Base-by-base conservation (phyloP, 2,329 filamentous ascomycete genomes). In the Colletotrichum cuscutae region DNA sequence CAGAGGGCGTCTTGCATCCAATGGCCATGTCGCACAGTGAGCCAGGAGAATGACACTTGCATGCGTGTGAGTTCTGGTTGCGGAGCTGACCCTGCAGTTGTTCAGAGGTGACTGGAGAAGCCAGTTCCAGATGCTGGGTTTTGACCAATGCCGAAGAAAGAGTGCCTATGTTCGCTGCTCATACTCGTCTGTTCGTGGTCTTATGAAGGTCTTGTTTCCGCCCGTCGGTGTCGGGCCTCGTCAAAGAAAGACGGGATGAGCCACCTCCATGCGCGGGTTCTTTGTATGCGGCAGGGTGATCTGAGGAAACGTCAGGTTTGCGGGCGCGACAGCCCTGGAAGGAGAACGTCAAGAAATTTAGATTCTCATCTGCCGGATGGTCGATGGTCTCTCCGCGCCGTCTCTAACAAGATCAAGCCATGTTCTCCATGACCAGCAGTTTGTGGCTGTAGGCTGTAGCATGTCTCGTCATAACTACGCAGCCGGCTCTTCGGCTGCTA, bases 201-300 rank as follows among this genome's bases (percentile, higher is more conserved):
- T 22, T 37, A 52, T 37, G 53, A 63, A 28, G 68, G 49, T 68
- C 62, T 59, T 15, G 53, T 52, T 64, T 32, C 59, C 58, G 53
- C 52, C 49, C 37, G 49, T 58, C 30, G 49, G n/a, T 32, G 8
- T 60, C 24, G 26, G 26, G 28, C 37, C 56, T 54, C 22, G 52
- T 56, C 62, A 46, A 35, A 24, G 52, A 61, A 42, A 70, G 54
- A 72, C 59, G 60, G 70, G 70, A 70, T 28, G 70, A 72, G 70
- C 66, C 60, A 49, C 66, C 35, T 65, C 56, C 53, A 72, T 70
- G 46, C 60, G 70, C 70, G 49, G 13, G 70, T 57, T 72, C 70
- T 70, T 65, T 70, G 66, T 72, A 46, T 56, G 66, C 60, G 32
- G 70, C 49, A 54, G 59, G 30, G 60, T 49, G 60, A 35, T 42